Base-by-base conservation (phyloP, 371 early-diverging fungal species). In the Saksenaea oblongispora region DNA sequence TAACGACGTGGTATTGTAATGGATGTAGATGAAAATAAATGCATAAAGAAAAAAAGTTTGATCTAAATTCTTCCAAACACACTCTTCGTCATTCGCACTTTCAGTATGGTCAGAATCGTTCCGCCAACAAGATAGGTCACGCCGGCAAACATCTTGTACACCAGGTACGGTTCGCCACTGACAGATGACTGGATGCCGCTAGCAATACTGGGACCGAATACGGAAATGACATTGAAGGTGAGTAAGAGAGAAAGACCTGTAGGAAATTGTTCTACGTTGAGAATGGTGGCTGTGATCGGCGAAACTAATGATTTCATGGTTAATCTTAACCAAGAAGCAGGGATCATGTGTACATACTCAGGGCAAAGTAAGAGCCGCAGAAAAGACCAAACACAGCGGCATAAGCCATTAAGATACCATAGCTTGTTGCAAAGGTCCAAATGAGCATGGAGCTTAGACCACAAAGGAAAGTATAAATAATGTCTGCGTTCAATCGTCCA, bases 151-250 rank as follows among this genome's bases (percentile, higher is more conserved):
- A 78, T 61, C 53, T 78, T 75, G 53, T 72, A 75, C 18, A 64
- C 59, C 37, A 74, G 61, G 47, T 57, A 74, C 1, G 78, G 73
- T 10, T 66, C 61, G 3, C 66, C 53, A 7, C 17, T 24, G 17
- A 67, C 63, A 1, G 42, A 56, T 1, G 28, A 39, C 59, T 79
- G 73, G n/a, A 79, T 65, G 3, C 71, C 76, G 44, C 70, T 65
- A 10, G 76, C 68, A 56, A 79, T 76, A 41, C 70, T 74, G 14
- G 76, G 62, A 22, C 76, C 76, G 54, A 79, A 79, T 0, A 76
- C 69, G 0, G 74, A 44, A 5, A 71, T 34, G 1, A 66, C 56
- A 37, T 79, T 79, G 31, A 64, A 66, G 1, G 76, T 54, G 0
- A 76, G 47, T 2, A 79, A 59, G 13, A 79, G 44, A 1, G 74